These are phyloP conservation scores for Russula brevipes DNA, from an alignment of 768 basidiomycete genomes.

Conservation along the genomic window DNA sequence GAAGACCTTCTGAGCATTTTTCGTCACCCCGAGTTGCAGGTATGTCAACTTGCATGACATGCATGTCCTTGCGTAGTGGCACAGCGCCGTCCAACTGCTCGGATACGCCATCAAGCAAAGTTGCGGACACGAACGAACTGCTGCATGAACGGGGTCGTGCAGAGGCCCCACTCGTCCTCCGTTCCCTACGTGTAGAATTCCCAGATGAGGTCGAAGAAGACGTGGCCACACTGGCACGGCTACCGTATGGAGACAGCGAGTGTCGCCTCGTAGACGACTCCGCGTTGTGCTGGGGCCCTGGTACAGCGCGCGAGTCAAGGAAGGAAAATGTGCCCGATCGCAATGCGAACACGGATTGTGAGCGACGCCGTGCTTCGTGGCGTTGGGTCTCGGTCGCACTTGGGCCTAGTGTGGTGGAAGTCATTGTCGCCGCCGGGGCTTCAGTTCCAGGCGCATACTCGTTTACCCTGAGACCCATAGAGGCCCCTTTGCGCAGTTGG, in stretches of 20 bases:
- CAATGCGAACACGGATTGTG: constrained; percentile 29
- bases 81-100: background rate
- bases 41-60: constrained; percentile 19
- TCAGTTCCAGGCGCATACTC: background rate
- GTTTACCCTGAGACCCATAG: constrained; percentile 15
- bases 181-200: constrained; percentile 1
- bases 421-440: background rate
- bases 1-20: background rate
- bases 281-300: constrained; percentile 2
- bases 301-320: constrained; percentile 11
- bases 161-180: background rate
- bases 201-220: constrained; percentile 21
- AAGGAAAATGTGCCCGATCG: constrained; percentile 24
- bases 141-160: constrained; percentile 16
- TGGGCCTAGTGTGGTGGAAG: constrained; percentile 7
- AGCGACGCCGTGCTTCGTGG: constrained; percentile 32
- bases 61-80: constrained; percentile 17
- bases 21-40: background rate
- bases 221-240: constrained; percentile 17
- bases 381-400: constrained; percentile 13
- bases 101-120: constrained; percentile 7
- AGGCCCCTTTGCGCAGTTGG: constrained; percentile 20
- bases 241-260: constrained; percentile 13
- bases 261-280: constrained; percentile 7
- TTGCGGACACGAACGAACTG: constrained; percentile 18